Base-by-base conservation (phyloP, 441 rosid species). In the Gossypium davidsonii region DNA sequence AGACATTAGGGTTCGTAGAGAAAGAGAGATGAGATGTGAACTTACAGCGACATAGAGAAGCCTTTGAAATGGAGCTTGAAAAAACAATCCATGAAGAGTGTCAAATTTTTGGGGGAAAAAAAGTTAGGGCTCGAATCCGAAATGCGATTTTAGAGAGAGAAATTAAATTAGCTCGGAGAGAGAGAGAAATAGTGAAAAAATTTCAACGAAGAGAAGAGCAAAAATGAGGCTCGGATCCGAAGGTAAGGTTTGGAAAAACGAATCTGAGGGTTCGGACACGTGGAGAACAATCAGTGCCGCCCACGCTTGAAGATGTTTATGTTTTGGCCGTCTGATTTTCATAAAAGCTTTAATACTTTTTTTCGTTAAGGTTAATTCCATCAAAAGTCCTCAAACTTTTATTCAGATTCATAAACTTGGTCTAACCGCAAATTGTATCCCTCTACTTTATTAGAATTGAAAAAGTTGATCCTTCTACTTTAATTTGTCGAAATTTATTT, bases 171-270 rank as follows among this genome's bases (percentile, higher is more conserved):
- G 73, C 62, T 68, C 57, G n/a, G 6, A 49, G 80, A 75, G 81
- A 49, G 53, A 49, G 53, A 49, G 53, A 48, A 6, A 37, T 6
- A 37, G 42, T 37, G 42, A 8, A 37, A 37, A 85, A 83, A 58
- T 60, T 86, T 87, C 86, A 88, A 88, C 91, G 86, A 86, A 79
- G 87, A 71, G 84, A 78, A 83, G 73, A 74, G 68, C 82, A 72
- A 77, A 77, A 58, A 71, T 21, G 55, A 85, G 92, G 87, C 52
- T 80, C 86, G 91, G 83, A 58, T 65, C 80, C 88, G 72, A 72
- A 76, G 78, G 85, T 73, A 26, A 48, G 53, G 17, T 48, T 14
- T 48, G 53, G 53, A 14, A 2, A 1, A 28, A n/a, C 14, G 37
- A 72, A 77, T 31, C 23, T 8, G 11, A 66, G 79, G 78, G 69